Evolutionary conservation across 352 stramenopile species (phyloP).

Genomic region (Globisporangium perplexum): DNA sequence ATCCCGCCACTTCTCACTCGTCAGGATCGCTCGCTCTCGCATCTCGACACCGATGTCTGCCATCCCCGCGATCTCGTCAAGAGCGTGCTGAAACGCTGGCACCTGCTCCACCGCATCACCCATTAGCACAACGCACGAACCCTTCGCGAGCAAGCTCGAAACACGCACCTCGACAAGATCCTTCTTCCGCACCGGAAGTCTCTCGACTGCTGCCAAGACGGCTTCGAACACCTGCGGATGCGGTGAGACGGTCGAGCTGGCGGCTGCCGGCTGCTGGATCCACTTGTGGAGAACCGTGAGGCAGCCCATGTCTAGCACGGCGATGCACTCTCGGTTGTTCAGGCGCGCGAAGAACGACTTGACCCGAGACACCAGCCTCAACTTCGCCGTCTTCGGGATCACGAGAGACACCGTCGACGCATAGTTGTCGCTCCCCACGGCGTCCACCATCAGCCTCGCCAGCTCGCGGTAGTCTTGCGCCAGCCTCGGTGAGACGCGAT

Average conservation of each 20-base stretch:
- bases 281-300: constrained; percentile 53
- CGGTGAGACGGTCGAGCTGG: constrained; percentile 10
- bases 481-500: constrained; percentile 35
- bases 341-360: constrained; percentile 70
- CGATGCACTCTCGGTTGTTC: constrained; percentile 42
- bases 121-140: background rate
- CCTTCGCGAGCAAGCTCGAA: too few relatives aligned
- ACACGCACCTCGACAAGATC: constrained; percentile 47
- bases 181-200: constrained; percentile 55
- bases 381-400: constrained; percentile 71
- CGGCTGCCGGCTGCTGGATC: constrained; percentile 24
- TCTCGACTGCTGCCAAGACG: constrained; percentile 42
- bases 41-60: constrained; percentile 27
- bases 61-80: constrained; percentile 28
- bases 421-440: constrained; percentile 67
- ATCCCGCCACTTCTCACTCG: constrained; percentile 32
- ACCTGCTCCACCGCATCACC: constrained; percentile 16
- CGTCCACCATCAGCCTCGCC: constrained; percentile 61
- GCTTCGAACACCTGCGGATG: constrained; percentile 69
- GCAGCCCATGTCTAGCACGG: constrained; percentile 55
- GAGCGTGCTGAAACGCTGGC: constrained; percentile 20
- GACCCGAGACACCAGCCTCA: constrained; percentile 61
- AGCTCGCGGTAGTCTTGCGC: constrained; percentile 50
- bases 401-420: constrained; percentile 64
- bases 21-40: constrained; percentile 30